Conservation (phyloP, 306 rosid genomes). For the Sphenostylis stenocarpa region DNA sequence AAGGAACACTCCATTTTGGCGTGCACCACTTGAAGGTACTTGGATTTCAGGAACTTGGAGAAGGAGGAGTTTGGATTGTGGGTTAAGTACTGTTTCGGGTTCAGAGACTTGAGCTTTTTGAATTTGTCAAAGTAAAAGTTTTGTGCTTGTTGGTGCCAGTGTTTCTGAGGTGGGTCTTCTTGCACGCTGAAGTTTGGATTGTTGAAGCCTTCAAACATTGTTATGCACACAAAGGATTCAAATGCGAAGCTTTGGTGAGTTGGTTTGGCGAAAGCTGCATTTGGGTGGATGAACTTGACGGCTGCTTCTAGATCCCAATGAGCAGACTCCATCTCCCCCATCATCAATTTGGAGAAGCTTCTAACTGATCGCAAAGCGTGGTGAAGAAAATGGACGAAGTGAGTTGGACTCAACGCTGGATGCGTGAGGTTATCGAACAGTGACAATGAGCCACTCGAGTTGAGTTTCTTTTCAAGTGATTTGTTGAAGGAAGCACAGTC, state of each 20-base stretch:
- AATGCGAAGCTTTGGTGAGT: slow-evolving; percentile 61
- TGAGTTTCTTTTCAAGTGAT: slow-evolving; percentile 58
- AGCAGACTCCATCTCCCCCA: slow-evolving; percentile 80
- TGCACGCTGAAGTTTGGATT: slow-evolving; percentile 45
- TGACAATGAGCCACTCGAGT: slow-evolving; percentile 64
- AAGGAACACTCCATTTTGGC: slow-evolving; percentile 97
- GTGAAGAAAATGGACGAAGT: slow-evolving; percentile 67
- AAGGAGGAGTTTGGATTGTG: slow-evolving; percentile 62
- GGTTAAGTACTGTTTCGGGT: slow-evolving; percentile 45
- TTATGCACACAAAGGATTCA: slow-evolving; percentile 71
- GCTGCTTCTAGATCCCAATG: slow-evolving; percentile 86
- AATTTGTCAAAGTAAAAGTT: slow-evolving; percentile 59
- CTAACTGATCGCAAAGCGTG: slow-evolving; percentile 48
- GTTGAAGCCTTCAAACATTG: slow-evolving; percentile 79
- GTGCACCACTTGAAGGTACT: slow-evolving; percentile 73
- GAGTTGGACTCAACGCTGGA: slow-evolving; percentile 45
- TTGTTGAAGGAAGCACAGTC: slow-evolving; percentile 45
- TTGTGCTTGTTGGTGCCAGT: not conserved
- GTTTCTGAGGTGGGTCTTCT: slow-evolving; percentile 32
- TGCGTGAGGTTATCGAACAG: slow-evolving; percentile 51
- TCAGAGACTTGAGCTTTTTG: slow-evolving; percentile 53
- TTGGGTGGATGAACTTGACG: slow-evolving; percentile 61
- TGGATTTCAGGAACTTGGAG: slow-evolving; percentile 55
- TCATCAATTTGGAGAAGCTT: slow-evolving; percentile 63
- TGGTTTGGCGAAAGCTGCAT: slow-evolving; percentile 49